These are phyloP conservation scores for Chimonanthus praecox DNA, from an alignment of 164 flowering plant genomes.

Conservation along the genomic window DNA sequence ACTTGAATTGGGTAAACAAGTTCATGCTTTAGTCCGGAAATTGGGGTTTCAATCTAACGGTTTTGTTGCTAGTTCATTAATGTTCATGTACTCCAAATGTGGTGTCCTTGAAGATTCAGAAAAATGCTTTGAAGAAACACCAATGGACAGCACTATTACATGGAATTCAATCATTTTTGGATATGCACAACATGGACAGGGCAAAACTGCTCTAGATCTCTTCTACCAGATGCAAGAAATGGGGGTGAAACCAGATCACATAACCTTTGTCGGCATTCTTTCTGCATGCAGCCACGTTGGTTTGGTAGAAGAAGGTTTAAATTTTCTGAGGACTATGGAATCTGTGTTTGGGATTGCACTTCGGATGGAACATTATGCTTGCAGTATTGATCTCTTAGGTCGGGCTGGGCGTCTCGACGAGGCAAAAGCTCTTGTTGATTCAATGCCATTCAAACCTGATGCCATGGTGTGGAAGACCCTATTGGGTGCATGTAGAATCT, in stretches of 20 bases:
- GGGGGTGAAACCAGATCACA: conserved; percentile 61
- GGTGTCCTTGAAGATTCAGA: conserved; percentile 62
- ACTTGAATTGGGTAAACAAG: conserved; percentile 65
- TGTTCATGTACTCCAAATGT: conserved; percentile 85
- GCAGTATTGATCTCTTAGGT: conserved; percentile 71
- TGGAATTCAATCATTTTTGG: conserved; percentile 84
- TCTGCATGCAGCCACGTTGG: conserved; percentile 89
- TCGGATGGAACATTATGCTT: conserved; percentile 85
- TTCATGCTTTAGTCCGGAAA: conserved; percentile 54
- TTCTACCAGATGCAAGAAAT: conserved; percentile 52
- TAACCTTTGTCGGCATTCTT: conserved; percentile 79
- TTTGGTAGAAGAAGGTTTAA: conserved; percentile 51
- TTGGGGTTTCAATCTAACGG: conserved; percentile 50
- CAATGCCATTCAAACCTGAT: conserved; percentile 75
- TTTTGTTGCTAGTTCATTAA: conserved; percentile 67
- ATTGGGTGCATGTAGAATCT: conserved; percentile 64
- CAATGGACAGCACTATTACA: conserved; percentile 44
- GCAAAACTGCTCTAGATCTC: conserved; percentile 51
- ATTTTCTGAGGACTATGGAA: conserved; percentile 54
- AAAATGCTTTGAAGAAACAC: conserved; percentile 47
- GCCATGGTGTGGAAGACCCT: conserved; percentile 72
- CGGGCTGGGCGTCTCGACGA: conserved; percentile 56
- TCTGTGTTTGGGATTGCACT: conserved; percentile 49
- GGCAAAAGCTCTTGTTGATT: conserved; percentile 51
- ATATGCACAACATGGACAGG: conserved; percentile 86